Evolutionary conservation across 1,139 yeast genomes (phyloP).

Genomic region (Blastobotrys ciferrii): DNA sequence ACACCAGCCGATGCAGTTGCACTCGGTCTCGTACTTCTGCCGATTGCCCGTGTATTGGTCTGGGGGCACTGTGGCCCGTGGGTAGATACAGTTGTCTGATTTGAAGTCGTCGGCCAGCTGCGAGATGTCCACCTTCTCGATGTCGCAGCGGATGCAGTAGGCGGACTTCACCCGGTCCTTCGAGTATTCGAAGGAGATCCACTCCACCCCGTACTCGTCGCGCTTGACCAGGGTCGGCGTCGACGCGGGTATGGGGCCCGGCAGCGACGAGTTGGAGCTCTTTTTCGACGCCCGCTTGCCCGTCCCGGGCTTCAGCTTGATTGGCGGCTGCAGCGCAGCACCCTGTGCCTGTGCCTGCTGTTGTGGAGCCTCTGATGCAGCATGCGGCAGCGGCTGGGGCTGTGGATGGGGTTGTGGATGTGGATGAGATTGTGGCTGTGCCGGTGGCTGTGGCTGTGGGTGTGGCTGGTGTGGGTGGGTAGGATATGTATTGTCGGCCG

Average conservation of each 20-base stretch:
- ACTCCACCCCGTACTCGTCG: constrained; percentile 37
- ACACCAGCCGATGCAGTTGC: constrained; percentile 49
- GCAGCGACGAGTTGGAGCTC: constrained; percentile 16
- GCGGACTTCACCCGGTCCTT: constrained; percentile 33
- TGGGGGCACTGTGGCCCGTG: constrained; percentile 44
- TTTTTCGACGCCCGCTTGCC: constrained; percentile 12
- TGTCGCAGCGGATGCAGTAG: constrained; percentile 39
- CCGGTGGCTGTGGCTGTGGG: too few species aligned
- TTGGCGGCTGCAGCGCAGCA: constrained; percentile 11
- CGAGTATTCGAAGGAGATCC: constrained; percentile 40
- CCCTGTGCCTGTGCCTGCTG: neutral
- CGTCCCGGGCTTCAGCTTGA: constrained; percentile 7
- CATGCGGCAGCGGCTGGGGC: constrained; percentile 2
- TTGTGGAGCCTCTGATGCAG: constrained; percentile 3
- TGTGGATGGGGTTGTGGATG: too few species aligned
- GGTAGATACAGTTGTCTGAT: constrained; percentile 44
- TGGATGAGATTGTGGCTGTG: too few species aligned
- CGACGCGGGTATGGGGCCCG: constrained; percentile 28
- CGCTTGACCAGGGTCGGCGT: constrained; percentile 30
- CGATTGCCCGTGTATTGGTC: constrained; percentile 46
- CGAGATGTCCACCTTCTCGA: constrained; percentile 31
- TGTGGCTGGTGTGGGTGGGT: too few species aligned
- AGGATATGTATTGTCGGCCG: too few species aligned
- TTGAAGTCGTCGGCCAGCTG: constrained; percentile 37
- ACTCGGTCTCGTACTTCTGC: constrained; percentile 44